phyloP scores from a whole-genome alignment of 2,329 filamentous ascomycete genomes.

The Leptoxyphium fumago region DNA sequence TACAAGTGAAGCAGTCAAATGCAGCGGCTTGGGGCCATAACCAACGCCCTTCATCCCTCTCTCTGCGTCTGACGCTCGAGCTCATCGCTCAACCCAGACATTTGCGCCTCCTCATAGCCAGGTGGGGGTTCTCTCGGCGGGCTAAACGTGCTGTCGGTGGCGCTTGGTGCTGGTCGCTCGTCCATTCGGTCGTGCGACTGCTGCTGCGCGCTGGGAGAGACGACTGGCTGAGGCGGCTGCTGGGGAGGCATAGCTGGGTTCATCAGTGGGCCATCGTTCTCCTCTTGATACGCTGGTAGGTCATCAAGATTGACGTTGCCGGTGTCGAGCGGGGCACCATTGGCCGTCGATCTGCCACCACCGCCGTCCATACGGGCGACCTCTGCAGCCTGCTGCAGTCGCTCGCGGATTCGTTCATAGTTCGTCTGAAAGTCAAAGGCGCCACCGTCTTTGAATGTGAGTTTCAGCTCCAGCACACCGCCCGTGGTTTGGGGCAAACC shows the following conservation, averaged over 20 bases:
- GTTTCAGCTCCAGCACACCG: slow-evolving; percentile 60
- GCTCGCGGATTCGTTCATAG: slow-evolving; percentile 74
- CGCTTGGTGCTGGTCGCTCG: slow-evolving; percentile 7
- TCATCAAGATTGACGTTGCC: slow-evolving; percentile 66
- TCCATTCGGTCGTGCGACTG: slow-evolving; percentile 9
- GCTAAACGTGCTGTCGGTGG: slow-evolving; percentile 23
- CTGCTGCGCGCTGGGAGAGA: slow-evolving; percentile 6
- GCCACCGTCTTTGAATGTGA: slow-evolving; percentile 91
- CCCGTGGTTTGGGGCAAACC: slow-evolving; percentile 61
- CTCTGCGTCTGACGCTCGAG: slow-evolving; percentile 39
- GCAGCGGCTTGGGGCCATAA: no score
- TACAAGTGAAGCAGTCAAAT: no score
- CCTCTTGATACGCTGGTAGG: slow-evolving; percentile 70
- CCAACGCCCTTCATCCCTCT: slow-evolving; percentile 1
- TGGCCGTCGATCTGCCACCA: slow-evolving; percentile 10
- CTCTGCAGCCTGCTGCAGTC: slow-evolving; percentile 66
- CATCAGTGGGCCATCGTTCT: slow-evolving; percentile 23
- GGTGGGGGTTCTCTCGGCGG: slow-evolving; percentile 66
- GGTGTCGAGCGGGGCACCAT: slow-evolving; percentile 35
- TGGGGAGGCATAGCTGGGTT: slow-evolving; percentile 17
- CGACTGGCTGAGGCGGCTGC: slow-evolving; percentile 9
- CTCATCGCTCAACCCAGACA: slow-evolving; percentile 60
- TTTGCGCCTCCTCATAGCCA: slow-evolving; percentile 81
- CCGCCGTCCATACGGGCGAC: slow-evolving; percentile 36
- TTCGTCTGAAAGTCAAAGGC: slow-evolving; percentile 76